Evolutionary conservation across 148 eudicot genomes (phyloP), one percentile per base, ranked within the genome.

Genomic region (Drosera capensis): DNA sequence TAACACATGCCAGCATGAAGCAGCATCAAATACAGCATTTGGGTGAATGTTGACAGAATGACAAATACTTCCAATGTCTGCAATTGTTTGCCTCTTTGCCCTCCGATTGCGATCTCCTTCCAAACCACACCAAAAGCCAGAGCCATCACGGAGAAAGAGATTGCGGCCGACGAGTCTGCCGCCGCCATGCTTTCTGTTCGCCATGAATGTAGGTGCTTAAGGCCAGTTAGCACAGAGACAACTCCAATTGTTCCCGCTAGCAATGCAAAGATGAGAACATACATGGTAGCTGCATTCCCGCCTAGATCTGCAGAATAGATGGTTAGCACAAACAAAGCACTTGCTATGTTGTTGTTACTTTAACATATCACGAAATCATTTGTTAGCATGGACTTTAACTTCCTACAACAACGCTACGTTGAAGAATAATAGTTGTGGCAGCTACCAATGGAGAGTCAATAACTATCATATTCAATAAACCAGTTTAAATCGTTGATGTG

Each of bases 271-370:
- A 65, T 46, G 42, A 83, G 46, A 67, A 83, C 51, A 68, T 70
- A 79, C 12, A 51, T 79, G 34, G 94, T 79, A 11, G 94, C 71
- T 12, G 72, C 50, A 23, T 83, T 83, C 23, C 94, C 94, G 15
- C 94, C 94, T 43, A 83, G 56, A 69, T 75, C 86, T 82, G 54
- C n/a, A n/a, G n/a, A n/a, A n/a, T n/a, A n/a, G n/a, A n/a, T n/a
- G n/a, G n/a, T n/a, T n/a, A n/a, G n/a, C n/a, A n/a, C n/a, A n/a
- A n/a, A n/a, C n/a, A n/a, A n/a, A n/a, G n/a, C n/a, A n/a, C n/a
- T n/a, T n/a, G n/a, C n/a, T n/a, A n/a, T n/a, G n/a, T n/a, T n/a
- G n/a, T n/a, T n/a, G n/a, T n/a, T n/a, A n/a, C n/a, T n/a, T n/a
- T n/a, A n/a, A n/a, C n/a, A n/a, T n/a, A n/a, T n/a, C n/a, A n/a